Evolutionary conservation across 2,329 filamentous ascomycete genomes (phyloP), one percentile per base, ranked within the genome.

Genomic region (Lasiodiplodia theobromae): DNA sequence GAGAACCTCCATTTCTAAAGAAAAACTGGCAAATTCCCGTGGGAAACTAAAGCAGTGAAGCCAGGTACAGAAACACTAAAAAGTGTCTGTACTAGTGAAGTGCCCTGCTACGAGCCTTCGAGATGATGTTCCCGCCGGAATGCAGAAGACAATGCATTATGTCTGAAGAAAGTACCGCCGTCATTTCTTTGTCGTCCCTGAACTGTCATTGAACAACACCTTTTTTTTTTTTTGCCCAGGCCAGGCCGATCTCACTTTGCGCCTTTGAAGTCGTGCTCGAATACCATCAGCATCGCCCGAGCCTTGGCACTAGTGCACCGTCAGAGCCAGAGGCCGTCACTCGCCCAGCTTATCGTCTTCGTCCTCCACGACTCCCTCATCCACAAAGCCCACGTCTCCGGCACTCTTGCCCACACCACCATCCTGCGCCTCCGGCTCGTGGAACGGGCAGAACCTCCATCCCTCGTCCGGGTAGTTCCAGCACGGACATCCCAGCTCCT

Each of bases 391-490:
- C 11, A 31, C 16, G 4, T 21, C n/a, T 7, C 28, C n/a, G n/a
- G 10, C 44, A 6, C 3, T 14, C n/a, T 25, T 25, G 23, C 16
- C 5, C 57, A 49, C 18, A 1, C 38, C 23, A 1, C 60, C 28
- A 44, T 31, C 37, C 60, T 25, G 37, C 4, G 6, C 23, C 2
- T 31, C 44, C 44, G 6, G 44, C n/a, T 52, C 31, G 31, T 16
- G 14, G 6, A 64, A 38, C n/a, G 31, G 28, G n/a, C 60, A 64
- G 25, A n/a, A 11, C n/a, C 49, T 44, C 66, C 66, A 68, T 8
- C 66, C 66, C 3, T 18, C 34, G 10, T 47, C 56, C 1, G 56
- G 66, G 1, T 52, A 47, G 51, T 57, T 65, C 57, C 57, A 69
- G 34, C 60, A 66, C 25, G 58, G 58, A 12, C 67, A 65, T 1